Percentiles rank a stretch among this genome's conserved stretches.
These are phyloP conservation scores for Paracorniculantispora psalliotae DNA, from an alignment of 2,329 filamentous ascomycete species.

Conservation along the genomic window DNA sequence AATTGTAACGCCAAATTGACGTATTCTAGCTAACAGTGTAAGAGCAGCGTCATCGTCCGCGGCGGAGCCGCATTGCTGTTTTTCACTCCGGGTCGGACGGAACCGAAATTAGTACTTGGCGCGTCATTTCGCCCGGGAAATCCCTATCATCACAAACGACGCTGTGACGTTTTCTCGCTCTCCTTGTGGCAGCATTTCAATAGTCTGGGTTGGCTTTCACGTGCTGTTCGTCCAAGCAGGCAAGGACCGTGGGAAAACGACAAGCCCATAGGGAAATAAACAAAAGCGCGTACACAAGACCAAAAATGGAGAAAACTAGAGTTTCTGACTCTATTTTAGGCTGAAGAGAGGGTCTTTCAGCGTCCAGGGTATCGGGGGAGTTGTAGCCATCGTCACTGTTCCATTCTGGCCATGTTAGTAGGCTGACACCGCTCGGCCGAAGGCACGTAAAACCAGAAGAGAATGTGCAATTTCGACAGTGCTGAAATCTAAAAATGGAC, in stretches of 20 bases:
- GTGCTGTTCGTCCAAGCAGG: neutral
- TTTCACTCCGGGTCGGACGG: neutral
- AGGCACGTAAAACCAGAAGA: neutral
- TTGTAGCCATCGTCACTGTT: neutral
- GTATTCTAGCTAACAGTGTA: neutral
- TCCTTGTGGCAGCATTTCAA: neutral
- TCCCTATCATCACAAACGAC: conserved; percentile 2
- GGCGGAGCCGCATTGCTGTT: neutral
- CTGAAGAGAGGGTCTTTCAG: neutral
- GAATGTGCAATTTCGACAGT: neutral
- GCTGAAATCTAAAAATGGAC: neutral
- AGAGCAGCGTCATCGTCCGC: neutral
- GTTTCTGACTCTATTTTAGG: neutral
- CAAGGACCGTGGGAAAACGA: neutral
- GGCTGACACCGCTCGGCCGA: neutral
- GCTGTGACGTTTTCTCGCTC: neutral
- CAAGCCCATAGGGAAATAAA: neutral
- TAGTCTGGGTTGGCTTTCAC: neutral
- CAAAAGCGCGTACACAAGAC: neutral
- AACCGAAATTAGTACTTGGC: neutral
- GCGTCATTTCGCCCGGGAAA: neutral
- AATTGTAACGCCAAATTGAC: neutral
- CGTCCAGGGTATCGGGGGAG: neutral
- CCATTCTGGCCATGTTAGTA: neutral
- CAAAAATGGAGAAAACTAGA: neutral